Conservation (phyloP, 495 filamentous ascomycete genomes). For the Talaromyces trachyspermus region DNA sequence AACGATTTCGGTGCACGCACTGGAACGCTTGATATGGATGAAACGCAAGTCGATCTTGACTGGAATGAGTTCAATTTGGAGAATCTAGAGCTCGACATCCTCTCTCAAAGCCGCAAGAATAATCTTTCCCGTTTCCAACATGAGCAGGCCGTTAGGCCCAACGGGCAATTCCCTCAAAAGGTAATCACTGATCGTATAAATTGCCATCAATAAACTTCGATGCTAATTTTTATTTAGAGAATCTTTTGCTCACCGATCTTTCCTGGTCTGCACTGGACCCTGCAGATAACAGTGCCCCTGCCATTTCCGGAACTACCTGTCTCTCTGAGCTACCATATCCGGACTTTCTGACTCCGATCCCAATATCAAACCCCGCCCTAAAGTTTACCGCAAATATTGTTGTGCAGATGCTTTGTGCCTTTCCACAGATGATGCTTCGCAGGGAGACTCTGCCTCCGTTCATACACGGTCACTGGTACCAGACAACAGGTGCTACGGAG, state of each 20-base stretch:
- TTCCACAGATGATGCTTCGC: constrained; percentile 17
- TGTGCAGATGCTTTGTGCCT: constrained; percentile 10
- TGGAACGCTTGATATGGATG: background rate
- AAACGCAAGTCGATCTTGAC: background rate
- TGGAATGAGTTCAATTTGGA: background rate
- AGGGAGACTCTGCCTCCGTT: constrained; percentile 16
- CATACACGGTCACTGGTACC: constrained; percentile 13
- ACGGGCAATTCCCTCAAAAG: no score
- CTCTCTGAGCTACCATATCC: background rate
- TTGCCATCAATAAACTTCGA: background rate
- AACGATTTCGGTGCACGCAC: background rate
- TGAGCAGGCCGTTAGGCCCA: background rate
- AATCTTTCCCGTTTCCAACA: background rate
- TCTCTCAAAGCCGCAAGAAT: background rate
- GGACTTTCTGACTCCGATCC: background rate
- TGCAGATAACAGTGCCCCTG: background rate
- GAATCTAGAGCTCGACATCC: background rate
- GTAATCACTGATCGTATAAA: no score
- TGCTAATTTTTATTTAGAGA: background rate
- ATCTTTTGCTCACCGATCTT: background rate
- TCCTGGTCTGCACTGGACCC: background rate
- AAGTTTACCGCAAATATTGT: constrained; percentile 1
- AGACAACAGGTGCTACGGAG: background rate
- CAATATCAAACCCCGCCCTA: constrained; percentile 1
- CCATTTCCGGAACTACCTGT: background rate